Evolutionary conservation across 2,329 filamentous ascomycete species (phyloP), one percentile per base, ranked within the genome.

Genomic region (Ceratocystis harringtonii): DNA sequence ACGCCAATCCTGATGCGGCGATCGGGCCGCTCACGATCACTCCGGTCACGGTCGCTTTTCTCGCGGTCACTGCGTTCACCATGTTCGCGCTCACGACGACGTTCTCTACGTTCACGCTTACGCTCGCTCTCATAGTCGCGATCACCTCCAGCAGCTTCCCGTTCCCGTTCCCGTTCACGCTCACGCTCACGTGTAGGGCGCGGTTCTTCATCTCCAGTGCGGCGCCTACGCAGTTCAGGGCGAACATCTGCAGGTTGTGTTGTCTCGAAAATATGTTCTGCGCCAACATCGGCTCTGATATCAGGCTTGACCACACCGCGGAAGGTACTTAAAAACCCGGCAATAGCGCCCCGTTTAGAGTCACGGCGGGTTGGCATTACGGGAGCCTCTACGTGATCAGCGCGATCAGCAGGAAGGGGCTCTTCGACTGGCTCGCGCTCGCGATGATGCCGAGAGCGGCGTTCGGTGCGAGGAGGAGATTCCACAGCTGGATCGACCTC

Each of bases 271-370:
- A 32, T 15, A 17, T 61, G 52, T 5, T 30, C 22, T 30, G 61
- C 48, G 8, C 32, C 19, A 15, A 22, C 45, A 44, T 67, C 65
- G 8, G 32, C 30, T 17, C 7, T 70, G 62, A 73, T 71, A 55
- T 80, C 78, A 12, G 77, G 70, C 68, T 77, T 78, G 7, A 78
- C 74, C 61, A 78, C 77, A 68, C 78, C 79, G 66, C 74, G 75
- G 15, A 86, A 73, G 36, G 83, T 82, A 62, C 84, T 83, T 69
- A 91, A 84, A 5, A 90, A 77, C 32, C 82, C 80, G 30, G 80
- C 78, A 28, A 86, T 57, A 55, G 65, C 43, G 19, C 61, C 65
- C n/a, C 65, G 68, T 61, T 67, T 67, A 12, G 66, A 65, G 45
- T 61, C 63, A 7, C 62, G 45, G 15, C 66, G 66, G 60, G 64